These are phyloP conservation scores for Cornus florida DNA, from an alignment of 148 eudicot genomes.

Conservation along the genomic window DNA sequence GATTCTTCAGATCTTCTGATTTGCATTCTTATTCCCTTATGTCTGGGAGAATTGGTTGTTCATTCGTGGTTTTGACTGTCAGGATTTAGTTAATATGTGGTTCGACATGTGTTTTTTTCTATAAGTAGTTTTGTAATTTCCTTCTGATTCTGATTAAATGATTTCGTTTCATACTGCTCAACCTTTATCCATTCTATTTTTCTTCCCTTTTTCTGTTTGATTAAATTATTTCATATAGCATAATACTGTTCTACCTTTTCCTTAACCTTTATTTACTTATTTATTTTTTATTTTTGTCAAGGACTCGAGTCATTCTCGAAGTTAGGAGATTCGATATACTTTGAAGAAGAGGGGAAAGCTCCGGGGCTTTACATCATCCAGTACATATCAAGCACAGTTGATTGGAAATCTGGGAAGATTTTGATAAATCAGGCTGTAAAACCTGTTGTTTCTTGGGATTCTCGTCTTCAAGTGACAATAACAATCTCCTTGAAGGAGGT, in stretches of 20 bases:
- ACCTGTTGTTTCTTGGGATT: slow-evolving; percentile 69
- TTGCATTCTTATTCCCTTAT: background rate
- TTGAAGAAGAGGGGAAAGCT: slow-evolving; percentile 59
- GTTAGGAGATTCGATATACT: slow-evolving; percentile 94
- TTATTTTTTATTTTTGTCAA: slow-evolving; percentile 16
- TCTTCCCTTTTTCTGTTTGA: no score
- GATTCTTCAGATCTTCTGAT: background rate
- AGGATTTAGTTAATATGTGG: background rate
- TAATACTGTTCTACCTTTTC: no score
- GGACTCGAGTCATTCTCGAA: slow-evolving; percentile 94
- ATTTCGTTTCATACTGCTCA: no score
- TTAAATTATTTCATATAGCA: no score
- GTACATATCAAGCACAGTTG: slow-evolving; percentile 70
- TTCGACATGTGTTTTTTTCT: background rate
- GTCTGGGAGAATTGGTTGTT: background rate
- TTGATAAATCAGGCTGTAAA: slow-evolving; percentile 56
- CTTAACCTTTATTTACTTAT: no score
- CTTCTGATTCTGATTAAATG: background rate
- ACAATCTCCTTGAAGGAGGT: slow-evolving; percentile 44
- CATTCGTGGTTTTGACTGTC: background rate
- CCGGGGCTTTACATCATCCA: slow-evolving; percentile 76
- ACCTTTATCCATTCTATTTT: no score
- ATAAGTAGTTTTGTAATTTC: background rate
- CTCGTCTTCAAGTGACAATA: slow-evolving; percentile 51
- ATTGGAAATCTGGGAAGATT: slow-evolving; percentile 69